Percentiles rank a stretch among this genome's conserved stretches.
Evolutionary conservation across 2,329 filamentous ascomycete species (phyloP).

Genomic region (Meredithiella fracta): DNA sequence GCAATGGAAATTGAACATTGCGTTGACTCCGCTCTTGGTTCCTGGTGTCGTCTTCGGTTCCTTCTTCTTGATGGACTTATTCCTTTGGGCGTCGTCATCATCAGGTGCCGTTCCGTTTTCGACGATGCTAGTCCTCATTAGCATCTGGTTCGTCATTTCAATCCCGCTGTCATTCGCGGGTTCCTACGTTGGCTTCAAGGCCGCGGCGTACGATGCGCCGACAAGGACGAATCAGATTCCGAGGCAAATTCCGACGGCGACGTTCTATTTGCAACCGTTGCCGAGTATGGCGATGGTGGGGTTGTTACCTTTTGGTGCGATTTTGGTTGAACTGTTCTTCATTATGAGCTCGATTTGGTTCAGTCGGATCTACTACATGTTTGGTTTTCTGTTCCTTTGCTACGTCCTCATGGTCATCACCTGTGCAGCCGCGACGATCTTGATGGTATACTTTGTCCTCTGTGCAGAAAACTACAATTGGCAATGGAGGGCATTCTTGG

Average conservation of each 20-base stretch:
- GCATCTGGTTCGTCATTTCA: conserved; percentile 94
- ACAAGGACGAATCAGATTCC: conserved; percentile 97
- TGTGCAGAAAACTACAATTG: conserved; percentile 97
- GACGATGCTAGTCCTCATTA: conserved; percentile 85
- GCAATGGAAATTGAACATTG: conserved; percentile 86
- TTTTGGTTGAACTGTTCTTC: conserved; percentile 97
- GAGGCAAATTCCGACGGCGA: conserved; percentile 76
- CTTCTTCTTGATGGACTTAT: conserved; percentile 91
- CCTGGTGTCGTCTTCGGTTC: conserved; percentile 70
- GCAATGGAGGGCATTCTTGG: conserved; percentile 93
- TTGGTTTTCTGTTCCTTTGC: conserved; percentile 94
- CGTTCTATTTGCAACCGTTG: conserved; percentile 67
- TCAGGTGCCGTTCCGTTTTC: conserved; percentile 91
- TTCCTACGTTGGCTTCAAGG: conserved; percentile 84
- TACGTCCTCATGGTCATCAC: conserved; percentile 96
- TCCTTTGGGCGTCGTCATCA: conserved; percentile 85
- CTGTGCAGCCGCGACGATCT: conserved; percentile 74
- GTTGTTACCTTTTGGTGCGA: conserved; percentile 84
- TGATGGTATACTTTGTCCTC: conserved; percentile 91
- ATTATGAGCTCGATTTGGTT: conserved; percentile 99
- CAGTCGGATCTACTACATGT: conserved; percentile 99
- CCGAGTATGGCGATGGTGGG: conserved; percentile 87
- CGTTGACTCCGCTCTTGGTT: conserved; percentile 69
- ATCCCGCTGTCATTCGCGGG: conserved; percentile 79
- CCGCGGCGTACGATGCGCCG: conserved; percentile 53